These are phyloP conservation scores for Penicillium flavigenum DNA, from an alignment of 495 filamentous ascomycete genomes.

Conservation along the genomic window DNA sequence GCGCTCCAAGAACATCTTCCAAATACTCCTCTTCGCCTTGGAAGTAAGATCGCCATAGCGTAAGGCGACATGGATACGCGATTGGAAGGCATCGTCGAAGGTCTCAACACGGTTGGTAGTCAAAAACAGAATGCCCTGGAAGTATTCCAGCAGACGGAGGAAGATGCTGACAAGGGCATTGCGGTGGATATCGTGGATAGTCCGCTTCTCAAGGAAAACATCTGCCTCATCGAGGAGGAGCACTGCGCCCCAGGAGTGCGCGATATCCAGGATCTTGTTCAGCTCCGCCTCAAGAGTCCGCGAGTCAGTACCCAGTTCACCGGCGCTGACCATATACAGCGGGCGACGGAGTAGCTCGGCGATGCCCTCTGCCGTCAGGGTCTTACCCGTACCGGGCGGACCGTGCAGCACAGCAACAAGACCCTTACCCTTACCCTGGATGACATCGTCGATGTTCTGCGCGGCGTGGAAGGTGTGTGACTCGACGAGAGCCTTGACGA, in stretches of 20 bases:
- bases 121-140: constrained; percentile 78
- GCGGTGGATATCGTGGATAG: constrained; percentile 67
- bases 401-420: constrained; percentile 77
- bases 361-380: constrained; percentile 84
- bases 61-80: constrained; percentile 70
- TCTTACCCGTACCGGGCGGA: constrained; percentile 86
- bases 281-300: constrained; percentile 76
- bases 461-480: constrained; percentile 79
- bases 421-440: constrained; percentile 75
- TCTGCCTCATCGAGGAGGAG: constrained; percentile 77
- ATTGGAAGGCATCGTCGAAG: constrained; percentile 68
- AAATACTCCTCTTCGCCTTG: constrained; percentile 78
- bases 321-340: constrained; percentile 80
- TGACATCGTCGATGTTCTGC: constrained; percentile 80
- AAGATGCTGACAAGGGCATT: constrained; percentile 80
- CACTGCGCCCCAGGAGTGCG: constrained; percentile 82
- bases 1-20: constrained; percentile 79
- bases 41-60: constrained; percentile 74
- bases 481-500: constrained; percentile 77
- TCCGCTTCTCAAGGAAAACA: constrained; percentile 74
- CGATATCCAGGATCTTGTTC: constrained; percentile 81
- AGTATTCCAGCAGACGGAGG: constrained; percentile 69
- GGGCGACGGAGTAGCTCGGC: constrained; percentile 79
- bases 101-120: constrained; percentile 78
- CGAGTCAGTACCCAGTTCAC: constrained; percentile 79